Conservation (phyloP, 805 yeast genomes). For the Cyberlindnera euphorbiiphila region DNA sequence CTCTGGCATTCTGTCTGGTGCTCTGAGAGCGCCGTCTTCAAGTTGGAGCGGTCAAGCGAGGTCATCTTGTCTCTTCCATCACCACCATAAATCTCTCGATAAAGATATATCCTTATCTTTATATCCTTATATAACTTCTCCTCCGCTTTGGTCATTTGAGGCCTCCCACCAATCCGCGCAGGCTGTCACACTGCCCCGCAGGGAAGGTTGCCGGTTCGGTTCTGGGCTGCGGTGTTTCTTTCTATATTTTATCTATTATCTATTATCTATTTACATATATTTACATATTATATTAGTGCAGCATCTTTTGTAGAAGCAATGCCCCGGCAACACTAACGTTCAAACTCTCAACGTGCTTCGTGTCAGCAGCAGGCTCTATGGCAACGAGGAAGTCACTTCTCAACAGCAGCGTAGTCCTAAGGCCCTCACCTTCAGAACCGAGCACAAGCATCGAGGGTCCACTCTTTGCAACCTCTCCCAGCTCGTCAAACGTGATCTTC, state of each 20-base stretch:
- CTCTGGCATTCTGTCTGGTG: no score
- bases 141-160: no score
- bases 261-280: no score
- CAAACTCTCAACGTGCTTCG: constrained; percentile 61
- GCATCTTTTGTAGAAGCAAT: constrained; percentile 43
- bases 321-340: constrained; percentile 92
- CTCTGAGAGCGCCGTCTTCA: constrained; percentile 1
- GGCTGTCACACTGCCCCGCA: no score
- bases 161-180: no score
- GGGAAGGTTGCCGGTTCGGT: no score
- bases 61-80: not conserved
- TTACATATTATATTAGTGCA: no score
- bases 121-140: no score
- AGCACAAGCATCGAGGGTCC: constrained; percentile 68
- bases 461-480: constrained; percentile 39
- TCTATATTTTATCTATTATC: no score
- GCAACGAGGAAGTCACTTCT: constrained; percentile 48
- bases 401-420: constrained; percentile 59
- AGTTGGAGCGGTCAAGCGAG: not conserved
- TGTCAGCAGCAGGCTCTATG: constrained; percentile 30
- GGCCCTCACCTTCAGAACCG: constrained; percentile 86
- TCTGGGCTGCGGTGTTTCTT: no score
- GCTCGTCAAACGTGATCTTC: constrained; percentile 37
- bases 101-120: no score
- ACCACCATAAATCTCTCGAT: no score